Percentiles rank a stretch among this genome's conserved stretches.
phyloP scores from a whole-genome alignment of 2,329 filamentous ascomycete species.

The Nigrograna mackinnonii region DNA sequence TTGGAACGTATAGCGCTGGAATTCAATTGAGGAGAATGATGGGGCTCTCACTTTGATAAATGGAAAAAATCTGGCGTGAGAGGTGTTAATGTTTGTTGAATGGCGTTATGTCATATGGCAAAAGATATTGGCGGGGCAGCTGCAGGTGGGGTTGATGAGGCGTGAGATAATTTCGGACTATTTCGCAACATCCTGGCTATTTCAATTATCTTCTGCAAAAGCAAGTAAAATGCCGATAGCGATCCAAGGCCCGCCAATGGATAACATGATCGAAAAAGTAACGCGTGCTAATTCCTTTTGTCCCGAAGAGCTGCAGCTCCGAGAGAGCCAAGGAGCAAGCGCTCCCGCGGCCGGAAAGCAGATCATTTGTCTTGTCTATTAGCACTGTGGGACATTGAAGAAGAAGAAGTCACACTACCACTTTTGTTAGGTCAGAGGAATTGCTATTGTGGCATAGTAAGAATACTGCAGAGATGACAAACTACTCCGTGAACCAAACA shows the following conservation, averaged over 20 bases:
- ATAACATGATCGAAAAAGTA: slow-evolving; percentile 10
- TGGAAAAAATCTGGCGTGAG: slow-evolving; percentile 12
- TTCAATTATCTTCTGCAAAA: slow-evolving; percentile 26
- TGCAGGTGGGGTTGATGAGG: slow-evolving; percentile 16
- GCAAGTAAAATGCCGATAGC: slow-evolving; percentile 17
- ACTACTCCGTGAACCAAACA: too few species aligned
- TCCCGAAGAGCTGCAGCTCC: neutral
- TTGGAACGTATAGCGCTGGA: too few species aligned
- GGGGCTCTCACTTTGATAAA: slow-evolving; percentile 16
- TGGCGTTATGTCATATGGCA: slow-evolving; percentile 23
- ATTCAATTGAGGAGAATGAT: slow-evolving; percentile 4
- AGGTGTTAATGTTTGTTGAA: slow-evolving; percentile 18
- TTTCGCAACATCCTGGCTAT: too few species aligned
- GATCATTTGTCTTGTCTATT: slow-evolving; percentile 1
- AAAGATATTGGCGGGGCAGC: slow-evolving; percentile 22
- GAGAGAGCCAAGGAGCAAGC: slow-evolving; percentile 2
- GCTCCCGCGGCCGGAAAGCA: slow-evolving; percentile 27
- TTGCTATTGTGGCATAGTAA: neutral
- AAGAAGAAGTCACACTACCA: neutral
- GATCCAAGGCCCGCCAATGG: too few species aligned
- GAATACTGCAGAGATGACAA: neutral
- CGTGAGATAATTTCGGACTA: too few species aligned
- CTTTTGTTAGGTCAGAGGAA: neutral
- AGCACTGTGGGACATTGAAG: neutral
- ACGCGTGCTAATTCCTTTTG: neutral